Percentiles rank a stretch among this genome's conserved stretches.
Evolutionary conservation across 495 filamentous ascomycete genomes (phyloP).

Genomic region (Letharia columbiana): DNA sequence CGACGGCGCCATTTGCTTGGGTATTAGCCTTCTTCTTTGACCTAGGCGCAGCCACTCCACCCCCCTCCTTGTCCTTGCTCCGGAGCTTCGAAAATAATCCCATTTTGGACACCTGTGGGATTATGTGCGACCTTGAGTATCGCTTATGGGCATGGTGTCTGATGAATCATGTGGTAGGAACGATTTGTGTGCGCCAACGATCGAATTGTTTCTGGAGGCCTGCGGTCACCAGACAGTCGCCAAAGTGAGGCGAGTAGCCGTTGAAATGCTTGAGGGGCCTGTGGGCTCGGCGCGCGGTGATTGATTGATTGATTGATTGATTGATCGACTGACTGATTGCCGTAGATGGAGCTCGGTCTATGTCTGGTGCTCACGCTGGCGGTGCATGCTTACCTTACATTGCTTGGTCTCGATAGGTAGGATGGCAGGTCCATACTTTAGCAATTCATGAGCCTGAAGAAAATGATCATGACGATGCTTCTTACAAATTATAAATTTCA

Average conservation of each 20-base stretch:
- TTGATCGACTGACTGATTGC: neutral
- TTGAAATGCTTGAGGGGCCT: constrained; percentile 2
- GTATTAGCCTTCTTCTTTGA: constrained; percentile 48
- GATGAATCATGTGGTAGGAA: neutral
- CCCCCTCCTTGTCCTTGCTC: constrained; percentile 46
- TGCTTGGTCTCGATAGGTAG: neutral
- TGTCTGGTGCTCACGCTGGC: neutral
- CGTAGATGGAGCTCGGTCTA: neutral
- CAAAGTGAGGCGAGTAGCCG: constrained; percentile 4
- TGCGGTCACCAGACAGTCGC: constrained; percentile 1
- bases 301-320: neutral
- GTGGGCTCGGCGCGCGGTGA: neutral
- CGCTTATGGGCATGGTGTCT: constrained; percentile 6
- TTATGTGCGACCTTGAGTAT: neutral
- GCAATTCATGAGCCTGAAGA: neutral
- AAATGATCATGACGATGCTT: neutral
- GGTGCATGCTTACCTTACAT: neutral
- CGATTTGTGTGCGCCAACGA: neutral
- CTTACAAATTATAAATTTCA: neutral
- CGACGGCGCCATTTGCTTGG: constrained; percentile 41
- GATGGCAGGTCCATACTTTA: neutral
- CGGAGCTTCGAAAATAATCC: constrained; percentile 67
- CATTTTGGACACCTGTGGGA: constrained; percentile 29
- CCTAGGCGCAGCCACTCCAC: constrained; percentile 41
- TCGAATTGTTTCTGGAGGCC: neutral